These are phyloP conservation scores for Aspergillus carbonarius DNA, from an alignment of 2,329 filamentous ascomycete species.

Conservation along the genomic window DNA sequence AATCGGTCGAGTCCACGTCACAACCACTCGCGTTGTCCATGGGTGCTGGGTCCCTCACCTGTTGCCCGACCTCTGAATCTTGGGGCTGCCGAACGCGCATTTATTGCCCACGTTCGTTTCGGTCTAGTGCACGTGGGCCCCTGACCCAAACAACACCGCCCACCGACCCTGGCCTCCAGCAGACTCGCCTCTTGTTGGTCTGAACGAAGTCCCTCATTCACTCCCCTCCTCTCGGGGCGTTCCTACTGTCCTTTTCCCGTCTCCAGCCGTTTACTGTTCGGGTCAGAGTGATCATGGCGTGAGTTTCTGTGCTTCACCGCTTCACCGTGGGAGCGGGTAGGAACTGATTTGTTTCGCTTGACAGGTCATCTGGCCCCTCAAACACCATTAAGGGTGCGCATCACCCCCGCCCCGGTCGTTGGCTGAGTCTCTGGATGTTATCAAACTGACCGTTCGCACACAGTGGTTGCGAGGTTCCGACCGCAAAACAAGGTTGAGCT, in stretches of 20 bases:
- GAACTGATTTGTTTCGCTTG: constrained; percentile 19
- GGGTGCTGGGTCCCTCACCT: not conserved
- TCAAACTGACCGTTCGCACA: constrained; percentile 46
- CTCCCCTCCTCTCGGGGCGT: constrained; percentile 27
- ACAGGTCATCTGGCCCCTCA: constrained; percentile 34
- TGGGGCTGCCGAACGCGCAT: not conserved
- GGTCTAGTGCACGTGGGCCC: constrained; percentile 27
- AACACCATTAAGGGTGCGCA: constrained; percentile 57
- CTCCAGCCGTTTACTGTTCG: constrained; percentile 7
- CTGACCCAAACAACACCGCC: constrained; percentile 26
- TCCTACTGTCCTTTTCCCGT: constrained; percentile 13
- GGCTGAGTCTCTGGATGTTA: not conserved
- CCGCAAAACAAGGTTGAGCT: constrained; percentile 96
- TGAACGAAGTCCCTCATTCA: constrained; percentile 14
- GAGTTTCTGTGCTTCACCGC: constrained; percentile 29
- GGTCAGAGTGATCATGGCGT: constrained; percentile 48
- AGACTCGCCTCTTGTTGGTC: constrained; percentile 13
- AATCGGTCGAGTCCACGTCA: not conserved
- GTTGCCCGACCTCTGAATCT: not conserved
- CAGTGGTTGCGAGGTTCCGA: constrained; percentile 94
- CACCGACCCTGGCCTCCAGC: constrained; percentile 9
- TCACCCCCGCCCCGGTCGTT: not conserved
- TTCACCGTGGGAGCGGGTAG: constrained; percentile 8
- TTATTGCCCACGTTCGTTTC: not conserved
- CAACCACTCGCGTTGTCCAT: not conserved